Percentiles rank a stretch among this genome's conserved stretches.
phyloP scores from a whole-genome alignment of 2,329 filamentous ascomycete species.

The Sporothrix humicola region DNA sequence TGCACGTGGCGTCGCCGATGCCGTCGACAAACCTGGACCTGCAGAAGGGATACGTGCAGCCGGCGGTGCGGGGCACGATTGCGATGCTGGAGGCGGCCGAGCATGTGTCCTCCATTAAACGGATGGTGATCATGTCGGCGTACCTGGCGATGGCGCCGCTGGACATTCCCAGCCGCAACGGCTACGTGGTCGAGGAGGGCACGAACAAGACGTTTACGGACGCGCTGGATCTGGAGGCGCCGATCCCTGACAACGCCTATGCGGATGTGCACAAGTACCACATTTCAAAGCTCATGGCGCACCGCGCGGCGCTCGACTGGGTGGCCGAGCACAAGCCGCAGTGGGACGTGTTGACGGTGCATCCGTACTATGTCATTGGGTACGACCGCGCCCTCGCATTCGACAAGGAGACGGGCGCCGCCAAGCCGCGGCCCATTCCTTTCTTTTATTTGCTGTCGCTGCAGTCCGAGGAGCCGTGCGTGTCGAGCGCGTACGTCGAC shows the following conservation, averaged over 20 bases:
- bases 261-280: constrained; percentile 41
- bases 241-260: constrained; percentile 40
- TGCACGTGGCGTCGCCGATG: constrained; percentile 32
- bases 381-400: constrained; percentile 22
- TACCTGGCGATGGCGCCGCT: constrained; percentile 9
- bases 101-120: not conserved
- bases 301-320: constrained; percentile 34
- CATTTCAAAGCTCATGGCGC: constrained; percentile 39
- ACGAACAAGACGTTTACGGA: not conserved
- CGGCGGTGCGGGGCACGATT: constrained; percentile 41
- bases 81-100: constrained; percentile 28
- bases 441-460: constrained; percentile 15
- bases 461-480: not conserved
- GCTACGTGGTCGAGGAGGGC: not conserved
- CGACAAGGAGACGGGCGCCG: not conserved
- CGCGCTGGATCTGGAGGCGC: not conserved
- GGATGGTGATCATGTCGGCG: constrained; percentile 30
- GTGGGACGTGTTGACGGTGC: constrained; percentile 33
- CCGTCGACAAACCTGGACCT: not conserved
- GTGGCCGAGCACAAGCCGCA: constrained; percentile 25
- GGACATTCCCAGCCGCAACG: not conserved
- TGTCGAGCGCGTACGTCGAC: constrained; percentile 32
- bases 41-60: constrained; percentile 38
- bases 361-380: constrained; percentile 35
- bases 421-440: constrained; percentile 23